Conservation (phyloP, 2,329 filamentous ascomycete genomes). For the Colletotrichum musae region DNA sequence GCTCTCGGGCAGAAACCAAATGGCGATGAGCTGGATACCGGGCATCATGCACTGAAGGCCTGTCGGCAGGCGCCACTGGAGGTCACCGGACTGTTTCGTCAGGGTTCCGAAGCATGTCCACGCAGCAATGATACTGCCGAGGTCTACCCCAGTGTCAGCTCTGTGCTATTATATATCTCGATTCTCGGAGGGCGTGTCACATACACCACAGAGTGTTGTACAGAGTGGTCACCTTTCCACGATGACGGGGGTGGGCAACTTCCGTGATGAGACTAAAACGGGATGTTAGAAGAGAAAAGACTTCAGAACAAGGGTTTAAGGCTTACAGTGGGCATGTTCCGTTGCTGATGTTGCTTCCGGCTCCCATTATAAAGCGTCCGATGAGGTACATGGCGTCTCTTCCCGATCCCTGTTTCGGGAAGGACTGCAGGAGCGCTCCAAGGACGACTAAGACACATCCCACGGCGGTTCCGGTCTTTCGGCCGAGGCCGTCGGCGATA, state of each 20-base stretch:
- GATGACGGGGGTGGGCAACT: constrained; percentile 64
- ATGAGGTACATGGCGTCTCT: constrained; percentile 57
- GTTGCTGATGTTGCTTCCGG: constrained; percentile 64
- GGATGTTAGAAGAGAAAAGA: too few relatives aligned
- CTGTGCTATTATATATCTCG: too few relatives aligned
- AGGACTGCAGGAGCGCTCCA: constrained; percentile 58
- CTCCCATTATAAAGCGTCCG: constrained; percentile 68
- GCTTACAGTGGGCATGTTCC: constrained; percentile 57
- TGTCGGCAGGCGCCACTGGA: constrained; percentile 62
- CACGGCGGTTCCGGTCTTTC: constrained; percentile 61
- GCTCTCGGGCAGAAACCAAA: constrained; percentile 69
- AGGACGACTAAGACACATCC: constrained; percentile 64
- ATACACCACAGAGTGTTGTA: constrained; percentile 64
- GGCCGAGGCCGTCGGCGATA: constrained; percentile 60
- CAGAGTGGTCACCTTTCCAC: constrained; percentile 62
- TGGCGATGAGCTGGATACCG: constrained; percentile 59
- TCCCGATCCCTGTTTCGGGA: constrained; percentile 53
- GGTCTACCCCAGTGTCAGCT: constrained; percentile 42
- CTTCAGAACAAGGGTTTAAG: too few relatives aligned
- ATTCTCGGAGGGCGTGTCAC: too few relatives aligned
- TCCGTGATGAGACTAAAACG: constrained; percentile 57
- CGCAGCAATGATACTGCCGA: constrained; percentile 53
- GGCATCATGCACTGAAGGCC: constrained; percentile 55
- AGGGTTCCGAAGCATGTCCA: constrained; percentile 64
- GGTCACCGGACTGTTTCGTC: constrained; percentile 56